Conservation (phyloP, 2,329 filamentous ascomycete genomes). For the Penicillium sp. region DNA sequence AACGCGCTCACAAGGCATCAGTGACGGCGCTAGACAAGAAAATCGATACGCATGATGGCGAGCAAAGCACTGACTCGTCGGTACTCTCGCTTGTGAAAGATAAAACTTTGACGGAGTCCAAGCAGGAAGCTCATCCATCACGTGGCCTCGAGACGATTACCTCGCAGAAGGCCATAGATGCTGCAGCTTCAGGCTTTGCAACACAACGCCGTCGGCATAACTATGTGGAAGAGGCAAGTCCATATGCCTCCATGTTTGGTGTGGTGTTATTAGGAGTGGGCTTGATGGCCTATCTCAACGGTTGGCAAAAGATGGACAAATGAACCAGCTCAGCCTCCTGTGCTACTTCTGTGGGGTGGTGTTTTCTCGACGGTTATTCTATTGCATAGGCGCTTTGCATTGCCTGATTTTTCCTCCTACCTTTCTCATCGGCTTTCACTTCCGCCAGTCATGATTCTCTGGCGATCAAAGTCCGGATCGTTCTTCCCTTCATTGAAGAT, state of each 20-base stretch:
- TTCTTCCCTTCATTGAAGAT: constrained; percentile 9
- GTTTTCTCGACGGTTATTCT: constrained; percentile 16
- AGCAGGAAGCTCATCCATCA: constrained; percentile 16
- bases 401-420: constrained; percentile 18
- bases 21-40: constrained; percentile 36
- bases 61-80: constrained; percentile 10
- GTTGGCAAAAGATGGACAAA: constrained; percentile 63
- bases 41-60: constrained; percentile 8
- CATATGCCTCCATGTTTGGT: constrained; percentile 77
- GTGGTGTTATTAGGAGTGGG: constrained; percentile 78
- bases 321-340: constrained; percentile 25
- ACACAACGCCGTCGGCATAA: constrained; percentile 33
- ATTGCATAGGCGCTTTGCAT: constrained; percentile 24
- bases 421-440: constrained; percentile 18
- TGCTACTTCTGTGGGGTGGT: constrained; percentile 19
- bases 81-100: constrained; percentile 1
- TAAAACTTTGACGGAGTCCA: constrained; percentile 11
- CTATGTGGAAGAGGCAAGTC: constrained; percentile 56
- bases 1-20: constrained; percentile 55
- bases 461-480: constrained; percentile 20
- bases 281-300: constrained; percentile 81
- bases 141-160: constrained; percentile 49
- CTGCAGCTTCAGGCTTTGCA: constrained; percentile 44
- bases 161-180: constrained; percentile 42
- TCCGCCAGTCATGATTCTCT: constrained; percentile 26